These are phyloP conservation scores for Suillus plorans DNA, from an alignment of 768 basidiomycete genomes.

Conservation along the genomic window DNA sequence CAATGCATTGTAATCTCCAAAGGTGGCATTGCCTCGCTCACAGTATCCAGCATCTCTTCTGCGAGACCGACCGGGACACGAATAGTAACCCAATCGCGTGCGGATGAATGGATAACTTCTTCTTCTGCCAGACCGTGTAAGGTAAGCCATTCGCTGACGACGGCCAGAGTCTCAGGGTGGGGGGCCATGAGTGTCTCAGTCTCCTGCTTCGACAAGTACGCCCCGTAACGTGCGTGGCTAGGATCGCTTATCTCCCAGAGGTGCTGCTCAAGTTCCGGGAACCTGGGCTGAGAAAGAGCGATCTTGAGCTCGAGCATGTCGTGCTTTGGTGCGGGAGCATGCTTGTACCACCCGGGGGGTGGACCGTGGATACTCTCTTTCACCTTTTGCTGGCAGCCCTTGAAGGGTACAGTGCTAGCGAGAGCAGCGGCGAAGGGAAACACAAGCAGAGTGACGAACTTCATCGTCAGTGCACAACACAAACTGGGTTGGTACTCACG, in stretches of 20 bases:
- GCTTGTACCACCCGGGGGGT: conserved; percentile 51
- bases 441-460: too few species aligned
- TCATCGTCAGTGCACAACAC: neutral
- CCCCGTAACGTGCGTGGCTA: conserved; percentile 51
- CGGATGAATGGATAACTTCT: conserved; percentile 54
- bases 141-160: conserved; percentile 62
- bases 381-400: conserved; percentile 30
- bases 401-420: conserved; percentile 3
- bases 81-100: conserved; percentile 68
- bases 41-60: conserved; percentile 72
- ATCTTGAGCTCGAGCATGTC: conserved; percentile 57
- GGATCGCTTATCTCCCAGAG: conserved; percentile 62
- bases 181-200: conserved; percentile 64
- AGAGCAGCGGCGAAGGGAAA: too few species aligned
- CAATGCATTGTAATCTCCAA: neutral
- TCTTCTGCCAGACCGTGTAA: conserved; percentile 51
- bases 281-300: conserved; percentile 54
- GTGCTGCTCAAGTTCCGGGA: conserved; percentile 47
- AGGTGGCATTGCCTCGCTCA: conserved; percentile 26
- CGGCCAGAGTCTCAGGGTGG: conserved; percentile 46
- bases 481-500: neutral
- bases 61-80: conserved; percentile 56
- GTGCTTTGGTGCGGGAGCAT: conserved; percentile 41
- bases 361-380: conserved; percentile 47
- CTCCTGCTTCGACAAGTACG: conserved; percentile 62